Conservation (phyloP, 495 filamentous ascomycete species). For the Penicillium lagena region DNA sequence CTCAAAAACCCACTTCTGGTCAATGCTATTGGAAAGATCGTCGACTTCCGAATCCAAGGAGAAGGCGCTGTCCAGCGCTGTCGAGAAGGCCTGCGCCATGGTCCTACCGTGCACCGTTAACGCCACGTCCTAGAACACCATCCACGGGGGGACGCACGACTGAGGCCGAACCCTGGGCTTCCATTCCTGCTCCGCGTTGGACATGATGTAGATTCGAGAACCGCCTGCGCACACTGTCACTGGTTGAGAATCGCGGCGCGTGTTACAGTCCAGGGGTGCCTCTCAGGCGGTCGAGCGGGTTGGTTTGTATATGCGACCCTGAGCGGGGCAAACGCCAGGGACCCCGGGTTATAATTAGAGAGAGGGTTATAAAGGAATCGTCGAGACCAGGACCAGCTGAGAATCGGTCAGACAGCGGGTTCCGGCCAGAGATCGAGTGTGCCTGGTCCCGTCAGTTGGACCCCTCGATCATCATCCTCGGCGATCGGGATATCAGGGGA, state of each 20-base stretch:
- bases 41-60: constrained; percentile 73
- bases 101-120: constrained; percentile 52
- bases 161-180: constrained; percentile 72
- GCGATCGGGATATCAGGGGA: neutral
- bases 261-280: neutral
- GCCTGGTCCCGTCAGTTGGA: neutral
- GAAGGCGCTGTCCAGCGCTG: constrained; percentile 84
- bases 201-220: constrained; percentile 26
- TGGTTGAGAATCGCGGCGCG: too few species aligned
- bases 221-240: too few species aligned
- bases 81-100: constrained; percentile 79
- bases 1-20: constrained; percentile 65
- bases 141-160: constrained; percentile 55
- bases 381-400: constrained; percentile 20
- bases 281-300: constrained; percentile 2
- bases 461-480: too few species aligned
- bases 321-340: constrained; percentile 11
- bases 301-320: constrained; percentile 7
- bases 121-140: constrained; percentile 1
- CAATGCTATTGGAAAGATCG: constrained; percentile 67
- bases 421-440: constrained; percentile 2
- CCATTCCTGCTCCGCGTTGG: constrained; percentile 68
- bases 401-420: constrained; percentile 3
- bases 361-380: neutral
- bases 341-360: constrained; percentile 3